phyloP scores from a whole-genome alignment of 192 early-diverging fungal species.

The Fimicolochytrium jonesii region DNA sequence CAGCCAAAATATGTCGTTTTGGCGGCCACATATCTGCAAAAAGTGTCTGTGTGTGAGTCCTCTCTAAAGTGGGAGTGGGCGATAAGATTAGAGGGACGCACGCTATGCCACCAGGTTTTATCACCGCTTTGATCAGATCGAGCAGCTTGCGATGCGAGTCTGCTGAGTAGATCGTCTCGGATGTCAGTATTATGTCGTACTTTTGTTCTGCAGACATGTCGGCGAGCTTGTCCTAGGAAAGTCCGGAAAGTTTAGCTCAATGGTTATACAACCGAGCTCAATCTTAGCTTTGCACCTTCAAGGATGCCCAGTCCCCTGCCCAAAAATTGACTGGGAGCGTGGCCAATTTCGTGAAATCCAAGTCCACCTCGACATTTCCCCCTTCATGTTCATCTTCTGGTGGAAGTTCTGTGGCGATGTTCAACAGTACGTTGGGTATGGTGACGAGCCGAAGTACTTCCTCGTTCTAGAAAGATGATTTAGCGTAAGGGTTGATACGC shows the following conservation, averaged over 20 bases:
- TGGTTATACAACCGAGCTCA: too few relatives aligned
- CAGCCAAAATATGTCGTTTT: conserved; percentile 96
- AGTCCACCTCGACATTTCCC: conserved; percentile 26
- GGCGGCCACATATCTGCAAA: conserved; percentile 70
- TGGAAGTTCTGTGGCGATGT: conserved; percentile 42
- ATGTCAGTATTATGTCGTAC: conserved; percentile 48
- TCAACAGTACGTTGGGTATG: conserved; percentile 85
- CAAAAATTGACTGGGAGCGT: conserved; percentile 14
- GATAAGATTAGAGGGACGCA: background rate
- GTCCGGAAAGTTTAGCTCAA: too few relatives aligned
- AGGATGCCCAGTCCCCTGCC: conserved; percentile 32
- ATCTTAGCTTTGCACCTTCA: too few relatives aligned
- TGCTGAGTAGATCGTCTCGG: conserved; percentile 48
- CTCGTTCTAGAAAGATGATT: conserved; percentile 69
- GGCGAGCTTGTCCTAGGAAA: background rate
- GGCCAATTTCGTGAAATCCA: conserved; percentile 2
- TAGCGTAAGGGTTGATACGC: too few relatives aligned
- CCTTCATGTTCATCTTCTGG: conserved; percentile 18
- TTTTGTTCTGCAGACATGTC: conserved; percentile 4
- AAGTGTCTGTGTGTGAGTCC: background rate
- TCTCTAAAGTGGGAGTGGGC: background rate
- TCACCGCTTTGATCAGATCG: conserved; percentile 20
- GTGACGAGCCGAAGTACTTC: conserved; percentile 84
- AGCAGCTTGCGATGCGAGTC: conserved; percentile 25
- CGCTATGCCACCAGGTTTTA: conserved; percentile 25